These are phyloP conservation scores for Entomortierella lignicola DNA, from an alignment of 192 early-diverging fungal genomes.

Conservation along the genomic window DNA sequence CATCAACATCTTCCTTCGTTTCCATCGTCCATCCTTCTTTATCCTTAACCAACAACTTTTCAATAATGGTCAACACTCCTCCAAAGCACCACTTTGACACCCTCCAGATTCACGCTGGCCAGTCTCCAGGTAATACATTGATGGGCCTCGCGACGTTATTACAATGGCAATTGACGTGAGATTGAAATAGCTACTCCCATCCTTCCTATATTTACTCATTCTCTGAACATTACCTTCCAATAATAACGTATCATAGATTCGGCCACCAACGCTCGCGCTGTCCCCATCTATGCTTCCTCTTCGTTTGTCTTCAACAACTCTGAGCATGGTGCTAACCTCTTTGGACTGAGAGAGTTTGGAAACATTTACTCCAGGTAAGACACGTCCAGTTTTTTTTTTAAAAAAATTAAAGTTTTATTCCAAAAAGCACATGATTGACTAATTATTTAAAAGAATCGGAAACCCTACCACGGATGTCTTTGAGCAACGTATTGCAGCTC, in stretches of 20 bases:
- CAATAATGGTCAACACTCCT: slow-evolving; percentile 16
- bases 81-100: slow-evolving; percentile 81
- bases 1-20: background rate
- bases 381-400: background rate
- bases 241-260: slow-evolving; percentile 28
- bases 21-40: slow-evolving; percentile 10
- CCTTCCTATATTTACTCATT: background rate
- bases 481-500: slow-evolving; percentile 91
- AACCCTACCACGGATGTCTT: slow-evolving; percentile 92
- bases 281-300: slow-evolving; percentile 92
- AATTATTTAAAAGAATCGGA: slow-evolving; percentile 52
- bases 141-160: too few relatives aligned
- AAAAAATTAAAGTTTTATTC: background rate
- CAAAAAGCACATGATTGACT: background rate
- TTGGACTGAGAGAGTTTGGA: slow-evolving; percentile 77
- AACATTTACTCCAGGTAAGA: slow-evolving; percentile 88
- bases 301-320: slow-evolving; percentile 87
- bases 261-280: slow-evolving; percentile 82
- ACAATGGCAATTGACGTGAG: too few relatives aligned
- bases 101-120: slow-evolving; percentile 92
- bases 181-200: too few relatives aligned
- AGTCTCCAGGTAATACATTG: slow-evolving; percentile 42
- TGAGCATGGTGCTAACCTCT: slow-evolving; percentile 85
- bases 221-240: too few relatives aligned
- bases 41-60: background rate